Base-by-base conservation (phyloP, 2,329 filamentous ascomycete species). In the Huntiella bhutanensis region DNA sequence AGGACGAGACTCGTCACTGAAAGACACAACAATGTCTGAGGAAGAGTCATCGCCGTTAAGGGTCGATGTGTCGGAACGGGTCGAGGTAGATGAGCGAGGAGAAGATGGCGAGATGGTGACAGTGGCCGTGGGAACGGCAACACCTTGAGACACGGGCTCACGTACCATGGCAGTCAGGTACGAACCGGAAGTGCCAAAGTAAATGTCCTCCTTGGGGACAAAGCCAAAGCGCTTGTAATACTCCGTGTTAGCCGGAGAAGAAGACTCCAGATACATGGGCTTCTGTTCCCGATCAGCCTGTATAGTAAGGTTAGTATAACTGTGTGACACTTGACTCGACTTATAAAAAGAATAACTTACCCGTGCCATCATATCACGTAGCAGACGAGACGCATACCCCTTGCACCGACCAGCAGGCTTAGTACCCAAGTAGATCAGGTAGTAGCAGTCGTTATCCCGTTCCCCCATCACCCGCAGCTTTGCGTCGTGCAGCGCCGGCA, bases 361-460 rank as follows among this genome's bases (percentile, higher is more conserved):
- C 65, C 69, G 68, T 39, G 61, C 63, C 45, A 78, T 76, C 62
- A 85, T 77, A 57, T 82, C 68, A 58, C 77, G 69, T 52, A 91
- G 74, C 51, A 87, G 67, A 62, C 75, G 78, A 53, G 69, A 69
- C 12, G 76, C 81, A 59, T 83, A 83, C 8, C 84, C 83, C 54
- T 77, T 77, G 41, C 82, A 75, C 51, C 80, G 73, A 4, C 77
- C 75, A 51, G 67, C 68, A 33, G 80, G 75, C 59, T 77, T 80
- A 43, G 81, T 86, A 51, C 83, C 84, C 51, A 92, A 68, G 60
- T 88, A 91, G 41, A 86, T 81, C 46, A 92, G 75, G 59, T 91
- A 91, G 70, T 82, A 91, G 57, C 73, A 77, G 51, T 80, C 67
- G 53, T 67, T 59, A 57, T 84, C 78, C 43, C 75, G 70, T 35